Conservation (phyloP, 1,139 yeast genomes). For the Scheffersomyces insectosa region DNA sequence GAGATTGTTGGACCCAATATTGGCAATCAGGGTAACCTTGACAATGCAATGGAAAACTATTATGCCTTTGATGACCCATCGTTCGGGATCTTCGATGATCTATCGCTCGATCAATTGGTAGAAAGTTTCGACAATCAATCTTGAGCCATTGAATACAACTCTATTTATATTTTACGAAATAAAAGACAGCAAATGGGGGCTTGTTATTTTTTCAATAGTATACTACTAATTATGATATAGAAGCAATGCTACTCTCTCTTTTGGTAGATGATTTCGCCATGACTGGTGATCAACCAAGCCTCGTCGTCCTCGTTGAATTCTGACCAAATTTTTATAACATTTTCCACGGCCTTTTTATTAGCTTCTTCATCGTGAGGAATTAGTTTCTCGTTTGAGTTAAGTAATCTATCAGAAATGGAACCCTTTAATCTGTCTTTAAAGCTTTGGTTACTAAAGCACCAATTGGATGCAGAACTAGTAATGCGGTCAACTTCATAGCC, state of each 20-base stretch:
- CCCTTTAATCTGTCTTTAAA: not conserved
- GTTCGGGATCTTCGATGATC: slow-evolving; percentile 11
- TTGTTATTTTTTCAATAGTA: too few relatives aligned
- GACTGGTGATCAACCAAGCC: slow-evolving; percentile 11
- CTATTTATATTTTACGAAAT: not conserved
- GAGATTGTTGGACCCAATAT: too few relatives aligned
- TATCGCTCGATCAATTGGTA: slow-evolving; percentile 7
- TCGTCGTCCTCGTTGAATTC: slow-evolving; percentile 15
- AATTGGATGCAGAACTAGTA: slow-evolving; percentile 13
- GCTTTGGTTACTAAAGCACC: slow-evolving; percentile 13
- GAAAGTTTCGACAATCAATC: slow-evolving; percentile 4
- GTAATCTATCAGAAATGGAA: slow-evolving; percentile 9
- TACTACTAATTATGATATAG: not conserved
- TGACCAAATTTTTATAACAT: slow-evolving; percentile 11
- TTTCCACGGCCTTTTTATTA: slow-evolving; percentile 6
- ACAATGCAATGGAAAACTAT: slow-evolving; percentile 9
- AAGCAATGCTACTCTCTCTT: slow-evolving; percentile 3
- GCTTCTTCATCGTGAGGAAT: slow-evolving; percentile 9
- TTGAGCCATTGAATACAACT: not conserved
- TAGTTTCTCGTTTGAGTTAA: slow-evolving; percentile 10
- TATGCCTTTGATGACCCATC: slow-evolving; percentile 13
- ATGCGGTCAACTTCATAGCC: slow-evolving; percentile 16
- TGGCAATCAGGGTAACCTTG: slow-evolving; percentile 1
- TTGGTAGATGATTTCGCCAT: slow-evolving; percentile 19
- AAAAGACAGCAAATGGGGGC: too few relatives aligned